These are phyloP conservation scores for Magnolia changhungtana DNA, from an alignment of 164 flowering plant genomes.

Conservation along the genomic window DNA sequence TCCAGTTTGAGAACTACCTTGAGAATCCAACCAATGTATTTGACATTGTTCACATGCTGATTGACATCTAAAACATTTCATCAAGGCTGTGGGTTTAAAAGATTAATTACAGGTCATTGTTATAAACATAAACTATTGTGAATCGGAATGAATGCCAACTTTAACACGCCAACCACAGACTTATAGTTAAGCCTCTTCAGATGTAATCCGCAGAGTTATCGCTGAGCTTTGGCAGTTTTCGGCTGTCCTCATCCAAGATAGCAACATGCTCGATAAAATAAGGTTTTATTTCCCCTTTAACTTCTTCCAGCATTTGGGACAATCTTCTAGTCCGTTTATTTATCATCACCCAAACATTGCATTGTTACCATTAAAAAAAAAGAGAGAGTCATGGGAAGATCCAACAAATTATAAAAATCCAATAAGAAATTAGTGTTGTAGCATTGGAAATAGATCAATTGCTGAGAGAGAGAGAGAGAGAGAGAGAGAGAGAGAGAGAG, in stretches of 20 bases:
- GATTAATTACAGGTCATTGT: background rate
- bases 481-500: too few relatives aligned
- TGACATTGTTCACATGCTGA: conserved; percentile 93
- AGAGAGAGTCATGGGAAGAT: too few relatives aligned
- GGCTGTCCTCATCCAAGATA: conserved; percentile 62
- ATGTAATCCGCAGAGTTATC: conserved; percentile 59
- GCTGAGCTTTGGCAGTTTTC: conserved; percentile 61
- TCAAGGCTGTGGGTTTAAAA: conserved; percentile 49
- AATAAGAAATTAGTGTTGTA: too few relatives aligned
- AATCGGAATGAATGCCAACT: background rate
- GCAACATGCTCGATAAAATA: conserved; percentile 51
- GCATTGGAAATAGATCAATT: too few relatives aligned
- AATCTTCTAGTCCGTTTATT: conserved; percentile 70
- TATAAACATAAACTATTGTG: background rate
- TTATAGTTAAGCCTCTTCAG: conserved; percentile 62
- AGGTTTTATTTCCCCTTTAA: conserved; percentile 67
- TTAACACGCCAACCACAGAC: conserved; percentile 17
- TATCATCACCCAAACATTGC: conserved; percentile 89
- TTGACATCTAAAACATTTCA: conserved; percentile 91
- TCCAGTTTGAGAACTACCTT: conserved; percentile 47
- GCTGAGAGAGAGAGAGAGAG: too few relatives aligned
- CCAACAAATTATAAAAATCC: too few relatives aligned
- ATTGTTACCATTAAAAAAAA: conserved; percentile 4
- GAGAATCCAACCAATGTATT: conserved; percentile 85
- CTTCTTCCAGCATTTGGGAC: conserved; percentile 80